Evolutionary conservation across 441 rosid genomes (phyloP).

Genomic region (Pelargonium cotyledonis): DNA sequence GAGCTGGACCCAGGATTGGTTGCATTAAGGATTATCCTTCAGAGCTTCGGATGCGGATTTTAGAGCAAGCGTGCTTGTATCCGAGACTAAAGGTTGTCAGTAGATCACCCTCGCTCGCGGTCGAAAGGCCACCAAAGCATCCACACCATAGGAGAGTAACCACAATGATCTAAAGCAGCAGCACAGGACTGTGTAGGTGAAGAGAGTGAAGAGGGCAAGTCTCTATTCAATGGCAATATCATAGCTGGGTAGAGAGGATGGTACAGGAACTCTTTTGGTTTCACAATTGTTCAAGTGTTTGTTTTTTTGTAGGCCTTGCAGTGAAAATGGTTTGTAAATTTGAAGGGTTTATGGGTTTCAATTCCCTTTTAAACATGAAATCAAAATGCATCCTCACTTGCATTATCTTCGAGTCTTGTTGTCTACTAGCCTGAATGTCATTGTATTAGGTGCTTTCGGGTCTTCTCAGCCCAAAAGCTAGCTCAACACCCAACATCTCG

Average conservation of each 20-base stretch:
- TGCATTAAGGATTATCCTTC: constrained; percentile 86
- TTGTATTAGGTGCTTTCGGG: too few relatives aligned
- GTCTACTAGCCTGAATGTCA: too few relatives aligned
- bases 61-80: constrained; percentile 77
- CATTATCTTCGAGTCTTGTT: background rate
- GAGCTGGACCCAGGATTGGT: constrained; percentile 98
- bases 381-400: background rate
- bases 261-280: constrained; percentile 16
- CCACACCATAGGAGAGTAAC: background rate
- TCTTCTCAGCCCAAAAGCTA: too few relatives aligned
- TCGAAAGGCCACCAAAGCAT: background rate
- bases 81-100: constrained; percentile 40
- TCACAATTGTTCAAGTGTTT: background rate
- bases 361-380: constrained; percentile 5
- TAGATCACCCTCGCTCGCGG: constrained; percentile 18
- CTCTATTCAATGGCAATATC: background rate
- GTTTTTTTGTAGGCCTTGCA: constrained; percentile 12
- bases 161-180: constrained; percentile 10
- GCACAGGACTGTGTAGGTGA: constrained; percentile 14
- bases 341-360: constrained; percentile 9
- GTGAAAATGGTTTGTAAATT: constrained; percentile 13
- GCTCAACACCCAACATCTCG: too few relatives aligned
- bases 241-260: constrained; percentile 16
- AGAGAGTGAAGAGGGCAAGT: constrained; percentile 9
- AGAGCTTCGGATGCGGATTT: constrained; percentile 65